phyloP scores from a whole-genome alignment of 1,284 basidiomycete species.

The Rugosomyces carneus region DNA sequence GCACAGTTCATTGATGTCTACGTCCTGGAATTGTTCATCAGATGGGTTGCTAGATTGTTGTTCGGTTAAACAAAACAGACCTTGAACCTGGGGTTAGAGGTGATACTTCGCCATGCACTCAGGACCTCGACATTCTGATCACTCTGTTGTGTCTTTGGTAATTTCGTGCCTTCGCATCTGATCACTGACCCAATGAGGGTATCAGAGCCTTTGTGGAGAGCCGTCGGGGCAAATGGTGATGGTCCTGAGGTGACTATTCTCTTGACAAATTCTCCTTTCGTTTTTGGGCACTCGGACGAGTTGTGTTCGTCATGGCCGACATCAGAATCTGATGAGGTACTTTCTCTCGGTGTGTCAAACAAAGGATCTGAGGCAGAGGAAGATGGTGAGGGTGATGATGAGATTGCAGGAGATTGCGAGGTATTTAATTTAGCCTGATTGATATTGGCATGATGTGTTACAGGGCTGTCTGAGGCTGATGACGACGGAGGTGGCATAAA shows the following conservation, averaged over 20 bases:
- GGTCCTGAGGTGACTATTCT: slow-evolving; percentile 41
- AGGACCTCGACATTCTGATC: slow-evolving; percentile 71
- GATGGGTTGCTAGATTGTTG: slow-evolving; percentile 5
- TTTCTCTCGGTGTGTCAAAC: slow-evolving; percentile 32
- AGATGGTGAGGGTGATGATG: slow-evolving; percentile 32
- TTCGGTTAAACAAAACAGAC: slow-evolving; percentile 29
- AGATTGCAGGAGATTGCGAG: slow-evolving; percentile 25
- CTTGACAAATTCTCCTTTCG: slow-evolving; percentile 46
- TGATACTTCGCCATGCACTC: slow-evolving; percentile 70
- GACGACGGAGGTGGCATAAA: slow-evolving; percentile 33
- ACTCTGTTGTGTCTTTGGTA: slow-evolving; percentile 63
- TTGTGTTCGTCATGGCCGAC: slow-evolving; percentile 19
- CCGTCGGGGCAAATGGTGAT: slow-evolving; percentile 38
- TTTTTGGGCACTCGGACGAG: slow-evolving; percentile 45
- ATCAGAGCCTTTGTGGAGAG: slow-evolving; percentile 29
- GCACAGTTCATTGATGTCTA: slow-evolving; percentile 72
- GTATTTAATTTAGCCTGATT: slow-evolving; percentile 24
- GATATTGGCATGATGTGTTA: slow-evolving; percentile 37
- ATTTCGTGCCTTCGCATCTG: slow-evolving; percentile 53
- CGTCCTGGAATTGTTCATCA: slow-evolving; percentile 40
- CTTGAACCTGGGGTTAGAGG: slow-evolving; percentile 66
- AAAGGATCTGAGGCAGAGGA: slow-evolving; percentile 27
- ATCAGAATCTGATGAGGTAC: slow-evolving; percentile 29
- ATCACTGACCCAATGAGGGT: slow-evolving; percentile 40
- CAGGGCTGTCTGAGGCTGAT: slow-evolving; percentile 46